A percentile compares a stretch with the other conserved stretches of the same genome.
These are phyloP conservation scores for Pyricularia grisea DNA, from an alignment of 2,329 filamentous ascomycete species.

Conservation along the genomic window DNA sequence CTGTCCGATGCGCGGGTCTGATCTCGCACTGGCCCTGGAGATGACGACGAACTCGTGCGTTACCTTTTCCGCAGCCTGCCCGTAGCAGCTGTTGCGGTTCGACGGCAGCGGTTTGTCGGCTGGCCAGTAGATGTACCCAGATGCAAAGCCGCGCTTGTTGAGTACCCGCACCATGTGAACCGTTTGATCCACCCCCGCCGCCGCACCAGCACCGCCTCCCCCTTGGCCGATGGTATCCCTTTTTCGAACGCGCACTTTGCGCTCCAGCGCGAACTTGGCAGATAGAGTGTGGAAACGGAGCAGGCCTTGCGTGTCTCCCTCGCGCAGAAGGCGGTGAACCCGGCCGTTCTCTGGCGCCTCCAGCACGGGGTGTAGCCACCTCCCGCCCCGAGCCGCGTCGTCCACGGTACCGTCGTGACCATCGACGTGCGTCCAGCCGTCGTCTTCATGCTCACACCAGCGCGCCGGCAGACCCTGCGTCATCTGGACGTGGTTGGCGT, in stretches of 20 bases:
- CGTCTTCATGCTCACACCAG: neutral
- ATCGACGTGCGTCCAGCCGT: slow-evolving; percentile 3
- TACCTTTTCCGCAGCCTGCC: neutral
- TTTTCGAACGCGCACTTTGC: neutral
- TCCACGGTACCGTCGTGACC: neutral
- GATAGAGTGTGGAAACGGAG: slow-evolving; percentile 3
- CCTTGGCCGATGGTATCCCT: neutral
- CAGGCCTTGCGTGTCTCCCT: neutral
- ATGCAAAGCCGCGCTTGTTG: slow-evolving; percentile 1
- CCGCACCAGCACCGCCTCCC: neutral
- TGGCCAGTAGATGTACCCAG: slow-evolving; percentile 2
- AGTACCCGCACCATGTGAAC: slow-evolving; percentile 3
- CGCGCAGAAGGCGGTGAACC: neutral
- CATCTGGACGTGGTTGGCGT: neutral
- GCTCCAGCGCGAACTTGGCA: neutral
- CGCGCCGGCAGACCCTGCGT: neutral
- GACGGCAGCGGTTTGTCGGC: neutral
- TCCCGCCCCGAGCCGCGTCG: neutral
- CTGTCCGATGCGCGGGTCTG: slow-evolving; percentile 4
- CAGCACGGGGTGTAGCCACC: slow-evolving; percentile 3
- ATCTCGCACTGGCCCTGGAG: neutral
- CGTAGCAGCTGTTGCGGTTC: neutral
- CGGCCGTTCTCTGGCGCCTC: neutral
- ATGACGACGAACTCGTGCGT: slow-evolving; percentile 3
- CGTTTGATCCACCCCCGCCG: neutral